A percentile compares a stretch with the other conserved stretches of the same genome.
Evolutionary conservation across 257 asterid species (phyloP).

Genomic region (Salvia rosmarinus): DNA sequence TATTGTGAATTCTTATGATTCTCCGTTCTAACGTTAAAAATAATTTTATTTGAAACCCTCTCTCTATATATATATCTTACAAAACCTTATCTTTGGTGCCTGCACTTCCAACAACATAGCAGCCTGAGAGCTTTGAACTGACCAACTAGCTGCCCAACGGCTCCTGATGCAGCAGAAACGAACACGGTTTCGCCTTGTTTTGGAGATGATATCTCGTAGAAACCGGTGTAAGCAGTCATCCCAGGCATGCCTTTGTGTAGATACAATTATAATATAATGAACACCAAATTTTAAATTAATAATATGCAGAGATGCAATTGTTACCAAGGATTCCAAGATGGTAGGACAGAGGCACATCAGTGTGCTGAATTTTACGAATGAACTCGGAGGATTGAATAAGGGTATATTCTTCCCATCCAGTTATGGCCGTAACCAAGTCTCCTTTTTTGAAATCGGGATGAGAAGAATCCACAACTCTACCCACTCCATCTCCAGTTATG

Average conservation of each 20-base stretch:
- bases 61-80: too few species aligned
- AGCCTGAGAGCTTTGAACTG: conserved; percentile 38
- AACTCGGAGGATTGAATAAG: conserved; percentile 33
- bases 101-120: conserved; percentile 56
- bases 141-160: conserved; percentile 46
- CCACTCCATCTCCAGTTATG: conserved; percentile 55
- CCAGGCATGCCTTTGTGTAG: conserved; percentile 38
- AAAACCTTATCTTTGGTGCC: conserved; percentile 49
- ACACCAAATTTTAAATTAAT: too few species aligned
- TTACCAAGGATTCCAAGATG: conserved; percentile 41
- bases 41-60: too few species aligned
- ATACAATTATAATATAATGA: too few species aligned
- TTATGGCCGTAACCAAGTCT: conserved; percentile 51
- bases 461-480: conserved; percentile 54
- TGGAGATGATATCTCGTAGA: conserved; percentile 25
- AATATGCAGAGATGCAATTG: too few species aligned
- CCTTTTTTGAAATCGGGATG: conserved; percentile 57
- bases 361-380: conserved; percentile 42
- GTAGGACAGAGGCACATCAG: conserved; percentile 40
- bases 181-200: conserved; percentile 35
- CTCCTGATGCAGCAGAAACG: conserved; percentile 42
- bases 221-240: conserved; percentile 31
- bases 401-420: conserved; percentile 71
- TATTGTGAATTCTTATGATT: too few species aligned
- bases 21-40: too few species aligned